Percentiles rank a stretch among this genome's conserved stretches.
phyloP scores from a whole-genome alignment of 2,329 filamentous ascomycete genomes.

The Calonectria henricotiae region DNA sequence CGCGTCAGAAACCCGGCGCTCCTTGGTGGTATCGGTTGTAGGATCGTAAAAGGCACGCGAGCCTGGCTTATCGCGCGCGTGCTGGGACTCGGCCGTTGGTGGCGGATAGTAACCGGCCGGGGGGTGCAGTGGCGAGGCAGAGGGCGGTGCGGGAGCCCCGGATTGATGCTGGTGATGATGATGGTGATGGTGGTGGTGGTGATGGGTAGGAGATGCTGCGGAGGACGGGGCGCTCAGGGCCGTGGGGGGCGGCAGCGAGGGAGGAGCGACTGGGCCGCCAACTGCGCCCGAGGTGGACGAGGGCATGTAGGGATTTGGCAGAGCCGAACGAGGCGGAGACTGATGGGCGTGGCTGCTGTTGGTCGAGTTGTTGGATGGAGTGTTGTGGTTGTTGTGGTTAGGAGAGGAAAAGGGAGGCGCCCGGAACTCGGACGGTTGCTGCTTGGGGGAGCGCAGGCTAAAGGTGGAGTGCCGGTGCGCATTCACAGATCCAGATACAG shows the following conservation, averaged over 20 bases:
- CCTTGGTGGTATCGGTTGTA: slow-evolving; percentile 67
- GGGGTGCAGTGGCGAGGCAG: slow-evolving; percentile 64
- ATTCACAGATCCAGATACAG: slow-evolving; percentile 46
- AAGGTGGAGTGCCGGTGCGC: slow-evolving; percentile 64
- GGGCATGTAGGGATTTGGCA: slow-evolving; percentile 59
- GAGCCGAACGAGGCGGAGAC: slow-evolving; percentile 54
- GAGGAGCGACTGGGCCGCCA: slow-evolving; percentile 53
- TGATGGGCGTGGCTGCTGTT: slow-evolving; percentile 54
- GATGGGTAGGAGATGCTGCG: slow-evolving; percentile 41
- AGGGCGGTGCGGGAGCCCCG: slow-evolving; percentile 50
- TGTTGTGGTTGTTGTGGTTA: slow-evolving; percentile 51
- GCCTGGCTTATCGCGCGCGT: slow-evolving; percentile 60
- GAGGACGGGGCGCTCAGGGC: slow-evolving; percentile 49
- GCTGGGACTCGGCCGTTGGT: slow-evolving; percentile 55
- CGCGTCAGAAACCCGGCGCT: slow-evolving; percentile 64
- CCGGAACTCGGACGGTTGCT: slow-evolving; percentile 59
- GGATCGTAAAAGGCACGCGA: slow-evolving; percentile 71
- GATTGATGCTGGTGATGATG: slow-evolving; percentile 51
- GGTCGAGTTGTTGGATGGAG: slow-evolving; percentile 52
- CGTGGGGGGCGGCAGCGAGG: slow-evolving; percentile 54
- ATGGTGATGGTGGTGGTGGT: slow-evolving; percentile 44
- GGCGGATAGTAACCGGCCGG: slow-evolving; percentile 62
- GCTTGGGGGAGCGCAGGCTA: slow-evolving; percentile 68
- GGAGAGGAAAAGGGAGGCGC: slow-evolving; percentile 54
- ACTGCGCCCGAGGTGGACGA: slow-evolving; percentile 55